Evolutionary conservation across 495 filamentous ascomycete genomes (phyloP).

Genomic region (Saxophila tyrrhenica): DNA sequence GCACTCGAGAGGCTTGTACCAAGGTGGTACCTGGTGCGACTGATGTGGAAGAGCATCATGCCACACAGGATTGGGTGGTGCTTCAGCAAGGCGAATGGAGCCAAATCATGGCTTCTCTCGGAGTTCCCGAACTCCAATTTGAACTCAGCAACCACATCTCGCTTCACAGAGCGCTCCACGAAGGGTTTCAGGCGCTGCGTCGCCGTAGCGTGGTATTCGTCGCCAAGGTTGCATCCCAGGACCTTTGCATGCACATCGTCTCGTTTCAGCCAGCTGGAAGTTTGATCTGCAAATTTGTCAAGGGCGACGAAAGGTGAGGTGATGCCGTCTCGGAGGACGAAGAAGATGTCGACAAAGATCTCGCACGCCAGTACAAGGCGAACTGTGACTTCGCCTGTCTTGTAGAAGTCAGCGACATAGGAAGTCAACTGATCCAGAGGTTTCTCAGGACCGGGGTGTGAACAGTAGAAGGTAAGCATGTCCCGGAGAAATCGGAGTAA

Average conservation of each 20-base stretch:
- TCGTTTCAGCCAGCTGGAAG: not conserved
- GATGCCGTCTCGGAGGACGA: not conserved
- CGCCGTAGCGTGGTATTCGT: not conserved
- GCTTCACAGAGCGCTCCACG: not conserved
- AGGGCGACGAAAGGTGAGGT: not conserved
- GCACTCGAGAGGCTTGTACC: not conserved
- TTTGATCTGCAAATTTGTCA: not conserved
- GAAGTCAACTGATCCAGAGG: not conserved
- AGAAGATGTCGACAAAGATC: not conserved
- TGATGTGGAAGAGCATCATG: not conserved
- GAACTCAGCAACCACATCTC: not conserved
- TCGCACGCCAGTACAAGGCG: not conserved
- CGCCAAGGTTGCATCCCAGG: not conserved
- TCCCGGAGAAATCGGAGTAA: not conserved
- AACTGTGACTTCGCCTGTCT: not conserved
- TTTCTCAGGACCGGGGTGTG: not conserved
- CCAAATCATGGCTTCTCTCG: not conserved
- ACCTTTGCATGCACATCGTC: not conserved
- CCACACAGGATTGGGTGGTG: not conserved
- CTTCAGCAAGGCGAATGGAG: not conserved
- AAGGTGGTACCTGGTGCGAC: not conserved
- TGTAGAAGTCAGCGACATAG: not conserved
- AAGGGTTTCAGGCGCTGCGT: not conserved
- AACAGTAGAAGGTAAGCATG: not conserved
- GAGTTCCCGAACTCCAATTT: not conserved